Conservation (phyloP, 495 filamentous ascomycete species). For the Tuber indicum region DNA sequence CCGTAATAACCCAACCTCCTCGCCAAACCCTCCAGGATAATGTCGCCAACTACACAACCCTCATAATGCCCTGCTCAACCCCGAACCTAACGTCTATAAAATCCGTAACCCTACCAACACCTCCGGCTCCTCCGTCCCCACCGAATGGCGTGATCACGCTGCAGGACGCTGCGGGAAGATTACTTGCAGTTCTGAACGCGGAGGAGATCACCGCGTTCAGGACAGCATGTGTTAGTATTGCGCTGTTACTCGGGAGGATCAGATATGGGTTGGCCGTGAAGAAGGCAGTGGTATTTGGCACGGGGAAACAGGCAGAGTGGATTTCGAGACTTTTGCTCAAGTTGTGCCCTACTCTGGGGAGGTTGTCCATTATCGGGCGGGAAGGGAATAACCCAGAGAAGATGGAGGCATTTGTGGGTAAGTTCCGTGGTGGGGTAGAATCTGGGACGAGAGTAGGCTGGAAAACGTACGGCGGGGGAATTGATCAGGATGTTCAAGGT, state of each 20-base stretch:
- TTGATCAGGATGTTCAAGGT: conserved; percentile 48
- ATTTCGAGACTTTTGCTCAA: conserved; percentile 62
- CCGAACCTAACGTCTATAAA: conserved; percentile 34
- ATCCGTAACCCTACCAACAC: conserved; percentile 35
- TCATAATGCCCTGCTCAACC: conserved; percentile 80
- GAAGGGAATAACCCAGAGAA: conserved; percentile 12
- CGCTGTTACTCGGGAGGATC: conserved; percentile 64
- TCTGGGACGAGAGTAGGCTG: conserved; percentile 44
- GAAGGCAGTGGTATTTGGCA: conserved; percentile 78
- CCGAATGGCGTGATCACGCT: conserved; percentile 75
- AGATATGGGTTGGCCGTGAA: conserved; percentile 48
- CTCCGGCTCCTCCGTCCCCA: conserved; percentile 49
- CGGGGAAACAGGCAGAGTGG: conserved; percentile 88
- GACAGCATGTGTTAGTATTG: conserved; percentile 73
- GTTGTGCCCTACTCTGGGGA: conserved; percentile 14
- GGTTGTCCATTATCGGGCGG: conserved; percentile 29
- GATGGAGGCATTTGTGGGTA: conserved; percentile 51
- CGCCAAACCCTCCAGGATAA: background rate
- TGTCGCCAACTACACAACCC: conserved; percentile 54
- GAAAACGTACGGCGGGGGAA: background rate
- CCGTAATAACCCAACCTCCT: background rate
- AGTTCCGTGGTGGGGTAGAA: conserved; percentile 66
- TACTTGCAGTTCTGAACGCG: conserved; percentile 75
- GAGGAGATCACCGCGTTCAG: conserved; percentile 86
- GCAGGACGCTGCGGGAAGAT: conserved; percentile 58